Evolutionary conservation across 2,329 filamentous ascomycete species (phyloP).

Genomic region (Plenodomus tracheiphilus): DNA sequence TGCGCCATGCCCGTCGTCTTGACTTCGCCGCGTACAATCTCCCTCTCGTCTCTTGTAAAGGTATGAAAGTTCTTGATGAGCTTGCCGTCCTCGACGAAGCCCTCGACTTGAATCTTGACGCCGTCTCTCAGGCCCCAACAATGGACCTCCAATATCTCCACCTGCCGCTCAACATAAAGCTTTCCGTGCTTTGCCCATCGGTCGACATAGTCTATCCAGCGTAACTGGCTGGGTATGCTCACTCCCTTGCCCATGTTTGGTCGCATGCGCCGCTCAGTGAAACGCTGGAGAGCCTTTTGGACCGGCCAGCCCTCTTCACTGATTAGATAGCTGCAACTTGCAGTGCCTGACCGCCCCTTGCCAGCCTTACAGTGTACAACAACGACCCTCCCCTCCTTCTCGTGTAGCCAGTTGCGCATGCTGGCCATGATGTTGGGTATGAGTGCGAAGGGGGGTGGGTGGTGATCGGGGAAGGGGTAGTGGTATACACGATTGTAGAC

Average conservation of each 20-base stretch:
- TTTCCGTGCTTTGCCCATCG: constrained; percentile 78
- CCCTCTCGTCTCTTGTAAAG: constrained; percentile 73
- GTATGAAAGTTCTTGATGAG: constrained; percentile 82
- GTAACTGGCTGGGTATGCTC: constrained; percentile 87
- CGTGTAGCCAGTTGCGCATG: constrained; percentile 83
- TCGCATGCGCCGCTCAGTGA: constrained; percentile 86
- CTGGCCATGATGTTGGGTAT: constrained; percentile 87
- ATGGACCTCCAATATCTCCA: constrained; percentile 88
- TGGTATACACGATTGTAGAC: constrained; percentile 86
- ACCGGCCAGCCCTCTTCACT: constrained; percentile 75
- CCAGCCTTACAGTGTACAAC: constrained; percentile 98
- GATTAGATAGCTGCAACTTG: constrained; percentile 87
- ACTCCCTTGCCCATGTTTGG: constrained; percentile 86
- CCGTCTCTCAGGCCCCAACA: constrained; percentile 86
- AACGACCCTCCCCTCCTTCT: constrained; percentile 64
- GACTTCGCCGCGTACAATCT: constrained; percentile 63
- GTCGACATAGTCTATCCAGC: constrained; percentile 87
- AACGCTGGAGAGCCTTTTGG: constrained; percentile 65
- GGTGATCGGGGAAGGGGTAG: constrained; percentile 96
- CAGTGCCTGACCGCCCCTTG: constrained; percentile 88
- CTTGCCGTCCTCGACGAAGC: constrained; percentile 86
- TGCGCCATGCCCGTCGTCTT: constrained; percentile 49
- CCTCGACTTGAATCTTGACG: constrained; percentile 84
- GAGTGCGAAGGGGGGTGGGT: constrained; percentile 88
- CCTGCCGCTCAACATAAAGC: constrained; percentile 76